Percentiles rank a stretch among this genome's conserved stretches.
These are phyloP conservation scores for Syzygium grande DNA, from an alignment of 345 rosid genomes.

Conservation along the genomic window DNA sequence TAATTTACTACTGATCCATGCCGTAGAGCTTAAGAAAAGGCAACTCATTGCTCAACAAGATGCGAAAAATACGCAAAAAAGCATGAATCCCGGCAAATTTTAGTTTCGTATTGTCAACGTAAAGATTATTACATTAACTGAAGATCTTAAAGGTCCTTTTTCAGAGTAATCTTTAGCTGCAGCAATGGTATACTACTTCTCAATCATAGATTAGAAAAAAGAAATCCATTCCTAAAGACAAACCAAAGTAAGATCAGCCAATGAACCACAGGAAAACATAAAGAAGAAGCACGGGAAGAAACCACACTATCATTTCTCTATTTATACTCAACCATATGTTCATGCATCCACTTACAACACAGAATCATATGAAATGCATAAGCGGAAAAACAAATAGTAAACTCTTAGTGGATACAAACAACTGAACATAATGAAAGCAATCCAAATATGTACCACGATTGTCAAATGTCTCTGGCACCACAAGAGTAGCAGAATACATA, in stretches of 20 bases:
- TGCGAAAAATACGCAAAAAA: not conserved
- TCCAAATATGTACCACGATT: conserved; percentile 47
- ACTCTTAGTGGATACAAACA: not conserved
- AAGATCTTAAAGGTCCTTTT: not conserved
- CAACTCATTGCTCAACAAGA: not conserved
- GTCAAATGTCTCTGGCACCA: conserved; percentile 80
- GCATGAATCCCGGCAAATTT: not conserved
- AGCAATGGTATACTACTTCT: not conserved
- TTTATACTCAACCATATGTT: not conserved
- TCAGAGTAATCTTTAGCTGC: not conserved
- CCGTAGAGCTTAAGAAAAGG: not conserved
- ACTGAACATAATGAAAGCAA: not conserved
- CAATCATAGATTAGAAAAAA: not conserved
- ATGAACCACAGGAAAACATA: not conserved
- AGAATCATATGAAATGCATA: not conserved
- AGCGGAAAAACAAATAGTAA: not conserved
- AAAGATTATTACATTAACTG: not conserved
- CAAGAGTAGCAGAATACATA: conserved; percentile 70
- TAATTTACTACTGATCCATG: not conserved
- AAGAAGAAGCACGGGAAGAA: not conserved
- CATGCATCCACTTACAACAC: too few relatives aligned
- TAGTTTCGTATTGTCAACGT: not conserved
- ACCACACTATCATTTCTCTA: not conserved
- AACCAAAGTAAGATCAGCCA: not conserved
- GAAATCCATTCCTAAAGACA: not conserved